Evolutionary conservation across 1,284 basidiomycete species (phyloP), one percentile per base, ranked within the genome.

Genomic region (Cryptococcus wingfieldii): DNA sequence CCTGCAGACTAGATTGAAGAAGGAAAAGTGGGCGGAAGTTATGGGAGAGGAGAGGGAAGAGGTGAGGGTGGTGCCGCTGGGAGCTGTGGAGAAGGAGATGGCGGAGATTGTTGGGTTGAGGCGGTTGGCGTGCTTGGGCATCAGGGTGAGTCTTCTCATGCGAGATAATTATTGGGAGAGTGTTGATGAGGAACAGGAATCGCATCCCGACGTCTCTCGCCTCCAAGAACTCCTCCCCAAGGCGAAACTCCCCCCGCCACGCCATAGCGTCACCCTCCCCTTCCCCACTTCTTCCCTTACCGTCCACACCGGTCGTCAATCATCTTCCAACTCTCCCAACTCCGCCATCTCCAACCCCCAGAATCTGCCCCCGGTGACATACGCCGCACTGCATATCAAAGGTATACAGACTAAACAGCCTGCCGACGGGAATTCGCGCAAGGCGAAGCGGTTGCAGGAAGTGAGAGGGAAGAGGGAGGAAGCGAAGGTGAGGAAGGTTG

Each of bases 371-470:
- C 71, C 3, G 61, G 69, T 45, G 10, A 34, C 31, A 34, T 76
- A 75, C 56, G 78, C 88, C 41, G 84, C 87, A 5, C 88, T 90
- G 0, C 86, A 89, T 66, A 81, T 93, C 69, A 95, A 94, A 70
- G 90, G 91, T 58, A 75, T 93, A n/a, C 82, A 82, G 23, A 94
- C 90, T 0, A 85, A 85, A 23, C 82, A 84, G 2, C 91, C 91
- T 0, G 85, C 83, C 63, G 88, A 94, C 68, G 85, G 88, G 80
- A 86, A 82, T 64, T 81, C 79, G 25, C 83, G 84, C 41, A 93
- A 88, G 71, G 81, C 84, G 54, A 71, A 79, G 55, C 81, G 89
- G 54, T 70, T 79, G 42, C 78, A 80, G 56, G 84, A 82, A 34
- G 84, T 83, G 50, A 75, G 79, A 28, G 78, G 76, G 39, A 84